These are phyloP conservation scores for Acacia pycnantha DNA, from an alignment of 331 rosid genomes.

Conservation along the genomic window DNA sequence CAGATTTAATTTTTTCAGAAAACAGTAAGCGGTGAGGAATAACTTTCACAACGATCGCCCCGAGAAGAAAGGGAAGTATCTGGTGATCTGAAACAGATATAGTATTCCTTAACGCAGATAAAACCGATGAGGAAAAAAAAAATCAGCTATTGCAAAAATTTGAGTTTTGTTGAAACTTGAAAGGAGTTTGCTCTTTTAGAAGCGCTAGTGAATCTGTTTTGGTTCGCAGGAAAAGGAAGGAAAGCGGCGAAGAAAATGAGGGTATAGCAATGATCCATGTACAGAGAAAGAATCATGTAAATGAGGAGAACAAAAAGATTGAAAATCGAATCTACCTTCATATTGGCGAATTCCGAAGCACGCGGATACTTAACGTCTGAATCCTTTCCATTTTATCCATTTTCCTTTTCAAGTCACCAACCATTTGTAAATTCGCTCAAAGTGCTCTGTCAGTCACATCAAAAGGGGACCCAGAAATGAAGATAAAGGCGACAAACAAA, in stretches of 20 bases:
- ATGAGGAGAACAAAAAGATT: slow-evolving; percentile 10
- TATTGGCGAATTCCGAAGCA: neutral
- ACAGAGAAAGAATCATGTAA: neutral
- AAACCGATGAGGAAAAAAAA: neutral
- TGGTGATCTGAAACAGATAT: slow-evolving; percentile 4
- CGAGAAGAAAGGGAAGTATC: neutral
- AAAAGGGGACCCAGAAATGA: neutral
- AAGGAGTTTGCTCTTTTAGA: neutral
- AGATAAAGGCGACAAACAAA: neutral
- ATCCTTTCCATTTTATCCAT: neutral
- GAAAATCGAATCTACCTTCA: neutral
- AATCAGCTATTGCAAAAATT: neutral
- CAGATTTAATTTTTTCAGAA: neutral
- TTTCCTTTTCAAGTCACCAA: neutral
- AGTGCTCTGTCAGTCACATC: neutral
- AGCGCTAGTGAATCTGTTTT: neutral
- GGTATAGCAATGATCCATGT: neutral
- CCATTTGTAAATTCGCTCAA: neutral
- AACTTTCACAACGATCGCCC: neutral
- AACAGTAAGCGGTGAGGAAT: neutral
- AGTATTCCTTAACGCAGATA: neutral
- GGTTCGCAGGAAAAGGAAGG: neutral
- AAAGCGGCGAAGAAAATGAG: neutral
- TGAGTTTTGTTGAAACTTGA: neutral
- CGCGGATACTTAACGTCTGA: neutral